Base-by-base conservation (phyloP, 2,329 filamentous ascomycete genomes). In the Aspergillus intermedius region DNA sequence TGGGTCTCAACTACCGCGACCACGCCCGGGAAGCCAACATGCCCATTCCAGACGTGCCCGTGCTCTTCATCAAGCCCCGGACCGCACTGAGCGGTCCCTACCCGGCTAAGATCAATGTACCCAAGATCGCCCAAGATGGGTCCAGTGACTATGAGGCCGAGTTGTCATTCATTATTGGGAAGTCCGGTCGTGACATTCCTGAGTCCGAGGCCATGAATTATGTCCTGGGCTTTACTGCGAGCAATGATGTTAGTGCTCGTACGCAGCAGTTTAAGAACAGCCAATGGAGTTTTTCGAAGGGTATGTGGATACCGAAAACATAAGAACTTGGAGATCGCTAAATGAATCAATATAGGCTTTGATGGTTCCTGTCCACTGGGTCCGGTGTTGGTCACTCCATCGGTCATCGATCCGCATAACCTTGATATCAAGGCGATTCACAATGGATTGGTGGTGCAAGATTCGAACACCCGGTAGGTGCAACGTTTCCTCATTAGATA, bases 201-300 rank as follows among this genome's bases (percentile, higher is more conserved):
- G 59, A 65, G 40, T 54, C 50, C 2, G 55, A 67, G n/a, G 71
- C 72, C 0, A 45, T 72, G 52, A 60, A 66, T 35, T 68, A 72
- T 54, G 67, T 74, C 1, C 55, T 71, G 8, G 70, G 68, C 1
- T 74, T 70, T 54, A 72, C 69, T 2, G 59, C 58, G 4, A 58
- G 61, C 45, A 73, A 74, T 51, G 70, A 74, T 50, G 60, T 74
- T 15, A 67, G 59, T 25, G 66, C 66, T 5, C 59, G 70, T 13
- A 58, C 59, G 17, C 59, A 65, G 53, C 70, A 73, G 58, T 65
- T 69, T 47, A 60, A 63, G 46, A 68, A 64, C 39, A 63, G 53
- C 35, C 71, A 74, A 54, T 73, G 70, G 71, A 60, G 58, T n/a
- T 70, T 67, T 44, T 64, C 62, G 13, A 72, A 72, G 51, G 67